Evolutionary conservation across 306 rosid species (phyloP), one percentile per base, ranked within the genome.

Genomic region (Quercus dentata): DNA sequence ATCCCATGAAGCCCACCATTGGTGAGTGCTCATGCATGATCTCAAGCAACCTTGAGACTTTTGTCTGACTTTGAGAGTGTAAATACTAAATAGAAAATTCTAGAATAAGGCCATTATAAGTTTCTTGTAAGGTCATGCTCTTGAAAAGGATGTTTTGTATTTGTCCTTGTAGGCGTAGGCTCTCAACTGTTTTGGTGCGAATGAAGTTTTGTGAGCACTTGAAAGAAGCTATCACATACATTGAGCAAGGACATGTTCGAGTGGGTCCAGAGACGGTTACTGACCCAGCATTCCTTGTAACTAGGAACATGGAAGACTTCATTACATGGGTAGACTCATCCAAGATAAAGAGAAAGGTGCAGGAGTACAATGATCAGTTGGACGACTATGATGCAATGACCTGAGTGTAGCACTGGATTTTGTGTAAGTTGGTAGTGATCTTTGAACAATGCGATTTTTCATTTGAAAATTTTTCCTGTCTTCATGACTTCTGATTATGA

Each of bases 301-400:
- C 98, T 9, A 92, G 98, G 83, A 94, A 92, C 63, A 85, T 91
- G 93, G 98, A 94, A 86, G 98, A 94, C 85, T 92, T 92, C 61
- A 75, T 94, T 74, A 89, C 94, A 30, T 94, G 98, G 98, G 94
- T 92, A 57, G 97, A 92, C 83, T 84, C 98, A 20, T 94, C 98
- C 14, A 94, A 94, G 90, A 92, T 94, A 20, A 94, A 86, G 89
- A 91, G 94, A 75, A 94, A 88, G 90, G 89, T 94, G 69, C 80
- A 86, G 61, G 83, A 91, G 77, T 94, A 94, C 89, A 94, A 92
- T 61, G 97, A 91, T 88, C 87, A 89, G 85, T 80, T 94, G 85
- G 98, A 94, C 80, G 97, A 94, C 74, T 94, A 92, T 77, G 98
- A 94, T 80, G 71, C 90, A 41, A 82, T 92, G 92, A 90, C 89